Evolutionary conservation across 345 rosid genomes (phyloP), one percentile per base, ranked within the genome.

Genomic region (Pistacia atlantica): DNA sequence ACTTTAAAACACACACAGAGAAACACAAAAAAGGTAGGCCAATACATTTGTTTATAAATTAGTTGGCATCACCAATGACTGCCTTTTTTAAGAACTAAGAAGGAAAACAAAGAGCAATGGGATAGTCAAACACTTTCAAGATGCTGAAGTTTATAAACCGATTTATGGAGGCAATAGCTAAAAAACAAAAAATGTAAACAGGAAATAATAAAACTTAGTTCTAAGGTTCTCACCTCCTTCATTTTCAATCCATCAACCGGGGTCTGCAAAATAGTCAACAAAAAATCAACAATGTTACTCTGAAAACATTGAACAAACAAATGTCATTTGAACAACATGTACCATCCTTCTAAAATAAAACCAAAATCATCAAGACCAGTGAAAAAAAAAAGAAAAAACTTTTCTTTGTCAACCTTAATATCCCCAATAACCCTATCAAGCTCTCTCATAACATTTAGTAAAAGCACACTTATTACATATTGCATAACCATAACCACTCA

Each of bases 201-300:
- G 59, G 58, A 65, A 60, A 2, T 11, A 61, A 48, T n/a, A 38
- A 68, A 60, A 63, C 13, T 12, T 12, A 51, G 71, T 57, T 51
- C 31, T 8, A 73, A 25, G 17, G 14, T 17, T 18, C 69, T 80
- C 81, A 94, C 98, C 98, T 92, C 99, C 9, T 88, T 69, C 78
- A 87, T 88, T 81, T 84, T 87, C 84, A 97, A 77, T 31, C 92
- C 97, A 81, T 83, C 83, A 31, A 63, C 33, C 12, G 97, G 90
- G 49, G 87, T 84, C 98, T 96, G 97, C 90, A 77, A 76, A 79
- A 75, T 14, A 65, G 49, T 31, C 35, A 64, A 61, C 74, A 76
- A 28, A 67, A 12, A 33, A 67, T 67, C 58, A 68, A 80, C 10
- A 51, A 69, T 17, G 13, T 64, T 20, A 45, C 16, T 25, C 28